A percentile compares a stretch with the other conserved stretches of the same genome.
Evolutionary conservation across 73 alveolate genomes (phyloP).

Genomic region (Paramecium primaurelia): DNA sequence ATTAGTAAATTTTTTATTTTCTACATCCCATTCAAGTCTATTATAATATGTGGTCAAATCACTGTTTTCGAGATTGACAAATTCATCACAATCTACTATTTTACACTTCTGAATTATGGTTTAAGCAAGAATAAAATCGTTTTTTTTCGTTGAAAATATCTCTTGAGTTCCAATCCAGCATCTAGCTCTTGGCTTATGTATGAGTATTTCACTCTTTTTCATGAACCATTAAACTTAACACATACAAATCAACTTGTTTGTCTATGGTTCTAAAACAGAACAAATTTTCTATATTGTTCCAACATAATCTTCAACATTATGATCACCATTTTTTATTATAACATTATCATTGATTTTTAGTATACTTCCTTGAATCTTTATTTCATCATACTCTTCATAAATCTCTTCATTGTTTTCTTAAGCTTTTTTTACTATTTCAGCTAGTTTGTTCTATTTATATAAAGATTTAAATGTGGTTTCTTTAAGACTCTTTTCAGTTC

Average conservation of each 20-base stretch:
- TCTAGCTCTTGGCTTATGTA: not conserved
- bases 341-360: not conserved
- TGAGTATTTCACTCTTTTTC: not conserved
- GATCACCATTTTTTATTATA: not conserved
- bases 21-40: conserved; percentile 35
- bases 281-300: not conserved
- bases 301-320: not conserved
- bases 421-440: not conserved
- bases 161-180: conserved; percentile 6
- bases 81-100: not conserved
- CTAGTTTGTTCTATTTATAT: conserved; percentile 14
- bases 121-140: not conserved
- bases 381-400: not conserved
- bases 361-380: not conserved
- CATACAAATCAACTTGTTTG: not conserved
- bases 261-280: not conserved
- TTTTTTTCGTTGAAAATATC: not conserved
- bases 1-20: not conserved
- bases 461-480: not conserved
- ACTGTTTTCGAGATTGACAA: not conserved
- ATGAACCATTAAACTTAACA: conserved; percentile 9
- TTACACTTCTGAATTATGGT: not conserved
- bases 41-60: not conserved
- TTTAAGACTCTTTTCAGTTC: not conserved
- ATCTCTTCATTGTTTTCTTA: not conserved